These are phyloP conservation scores for Camelina sativa DNA, from an alignment of 345 rosid genomes.

Conservation along the genomic window DNA sequence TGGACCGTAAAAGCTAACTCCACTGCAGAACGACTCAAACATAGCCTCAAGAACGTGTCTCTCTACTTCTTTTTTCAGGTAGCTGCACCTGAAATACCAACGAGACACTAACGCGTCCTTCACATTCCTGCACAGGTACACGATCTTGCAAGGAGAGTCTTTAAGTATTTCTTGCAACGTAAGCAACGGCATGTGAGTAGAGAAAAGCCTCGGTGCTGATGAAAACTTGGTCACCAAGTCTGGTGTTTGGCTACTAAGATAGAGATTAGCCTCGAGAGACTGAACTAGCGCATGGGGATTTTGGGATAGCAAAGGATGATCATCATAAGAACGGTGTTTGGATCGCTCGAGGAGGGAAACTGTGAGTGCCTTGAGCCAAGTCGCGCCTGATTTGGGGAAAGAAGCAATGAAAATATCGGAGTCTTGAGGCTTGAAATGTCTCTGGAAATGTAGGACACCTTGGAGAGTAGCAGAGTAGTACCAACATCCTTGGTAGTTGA, in stretches of 20 bases:
- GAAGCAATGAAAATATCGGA: too few relatives aligned
- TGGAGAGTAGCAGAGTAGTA: too few relatives aligned
- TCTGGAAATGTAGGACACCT: too few relatives aligned
- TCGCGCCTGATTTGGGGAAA: too few relatives aligned
- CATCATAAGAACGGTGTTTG: too few relatives aligned
- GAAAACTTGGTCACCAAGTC: constrained; percentile 26
- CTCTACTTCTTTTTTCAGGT: neutral
- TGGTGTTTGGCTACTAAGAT: constrained; percentile 24
- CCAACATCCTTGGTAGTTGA: too few relatives aligned
- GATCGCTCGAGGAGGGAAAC: too few relatives aligned
- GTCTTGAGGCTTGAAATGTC: too few relatives aligned
- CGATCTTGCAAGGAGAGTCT: constrained; percentile 39
- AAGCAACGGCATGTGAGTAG: constrained; percentile 30
- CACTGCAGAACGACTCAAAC: neutral
- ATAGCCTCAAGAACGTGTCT: neutral
- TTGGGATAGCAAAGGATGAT: too few relatives aligned
- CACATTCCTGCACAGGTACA: constrained; percentile 29
- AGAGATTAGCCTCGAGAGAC: constrained; percentile 41
- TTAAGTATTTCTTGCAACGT: constrained; percentile 12
- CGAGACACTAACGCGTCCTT: neutral
- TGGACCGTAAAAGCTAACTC: neutral
- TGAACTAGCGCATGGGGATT: constrained; percentile 58
- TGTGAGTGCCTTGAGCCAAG: too few relatives aligned
- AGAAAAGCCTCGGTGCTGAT: neutral
- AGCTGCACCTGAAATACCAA: neutral